Conservation (phyloP, 2,329 filamentous ascomycete species). For the Aspergillus tamarii region DNA sequence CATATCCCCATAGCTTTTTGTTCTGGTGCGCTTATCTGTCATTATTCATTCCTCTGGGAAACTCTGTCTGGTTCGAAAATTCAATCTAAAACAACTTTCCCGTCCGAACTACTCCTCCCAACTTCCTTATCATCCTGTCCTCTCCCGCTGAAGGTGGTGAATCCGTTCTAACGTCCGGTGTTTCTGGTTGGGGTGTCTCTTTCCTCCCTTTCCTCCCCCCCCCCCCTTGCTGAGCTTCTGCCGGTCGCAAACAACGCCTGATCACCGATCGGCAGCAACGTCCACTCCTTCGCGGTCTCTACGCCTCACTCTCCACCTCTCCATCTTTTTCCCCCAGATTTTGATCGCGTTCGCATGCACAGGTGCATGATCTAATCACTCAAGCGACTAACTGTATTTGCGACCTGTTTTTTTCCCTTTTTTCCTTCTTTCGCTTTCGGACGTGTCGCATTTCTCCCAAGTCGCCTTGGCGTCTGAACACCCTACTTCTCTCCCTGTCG, state of each 20-base stretch:
- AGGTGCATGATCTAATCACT: slow-evolving; percentile 20
- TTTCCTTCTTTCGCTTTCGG: slow-evolving; percentile 9
- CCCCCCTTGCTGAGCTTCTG: slow-evolving; percentile 20
- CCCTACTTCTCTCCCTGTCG: slow-evolving; percentile 14
- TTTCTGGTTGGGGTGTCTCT: slow-evolving; percentile 14
- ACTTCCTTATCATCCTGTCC: neutral
- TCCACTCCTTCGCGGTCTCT: slow-evolving; percentile 18
- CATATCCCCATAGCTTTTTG: neutral
- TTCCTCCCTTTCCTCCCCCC: slow-evolving; percentile 8
- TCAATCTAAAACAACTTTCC: neutral
- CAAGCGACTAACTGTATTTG: slow-evolving; percentile 9
- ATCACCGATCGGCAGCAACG: slow-evolving; percentile 21
- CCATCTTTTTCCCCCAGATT: slow-evolving; percentile 18
- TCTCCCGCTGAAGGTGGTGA: neutral
- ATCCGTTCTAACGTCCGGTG: slow-evolving; percentile 2
- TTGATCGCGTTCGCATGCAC: slow-evolving; percentile 30
- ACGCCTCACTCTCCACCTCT: slow-evolving; percentile 17
- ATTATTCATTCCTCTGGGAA: neutral
- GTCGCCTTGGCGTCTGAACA: slow-evolving; percentile 15
- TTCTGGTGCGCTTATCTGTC: neutral
- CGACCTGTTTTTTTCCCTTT: slow-evolving; percentile 2
- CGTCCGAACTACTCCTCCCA: neutral
- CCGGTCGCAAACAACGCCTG: slow-evolving; percentile 25
- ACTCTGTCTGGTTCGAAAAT: neutral
- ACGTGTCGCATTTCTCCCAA: slow-evolving; percentile 16